phyloP scores from a whole-genome alignment of 257 asterid genomes.

The Nicotiana attenuata region DNA sequence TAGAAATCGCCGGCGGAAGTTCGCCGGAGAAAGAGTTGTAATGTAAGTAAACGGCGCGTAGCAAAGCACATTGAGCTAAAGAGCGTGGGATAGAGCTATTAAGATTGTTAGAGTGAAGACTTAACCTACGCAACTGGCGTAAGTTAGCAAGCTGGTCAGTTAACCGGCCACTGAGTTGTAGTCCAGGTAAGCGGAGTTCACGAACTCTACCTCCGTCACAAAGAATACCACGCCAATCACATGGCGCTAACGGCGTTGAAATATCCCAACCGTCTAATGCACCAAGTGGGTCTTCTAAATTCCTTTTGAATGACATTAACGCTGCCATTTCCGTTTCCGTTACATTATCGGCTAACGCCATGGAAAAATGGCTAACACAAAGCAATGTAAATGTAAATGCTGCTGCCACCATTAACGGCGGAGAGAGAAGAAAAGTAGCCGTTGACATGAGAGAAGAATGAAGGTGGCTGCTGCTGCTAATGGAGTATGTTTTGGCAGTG shows the following conservation, averaged over 20 bases:
- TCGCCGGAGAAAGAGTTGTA: conserved; percentile 46
- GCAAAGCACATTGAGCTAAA: conserved; percentile 37
- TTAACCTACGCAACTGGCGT: conserved; percentile 56
- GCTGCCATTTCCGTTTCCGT: conserved; percentile 48
- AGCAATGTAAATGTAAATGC: conserved; percentile 6
- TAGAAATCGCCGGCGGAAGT: conserved; percentile 30
- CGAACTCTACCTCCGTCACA: conserved; percentile 40
- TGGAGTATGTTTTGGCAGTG: not conserved
- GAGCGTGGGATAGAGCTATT: conserved; percentile 51
- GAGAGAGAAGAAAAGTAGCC: conserved; percentile 3
- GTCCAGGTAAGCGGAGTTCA: conserved; percentile 53
- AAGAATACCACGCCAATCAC: conserved; percentile 70
- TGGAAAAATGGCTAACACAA: not conserved
- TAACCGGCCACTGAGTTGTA: conserved; percentile 46
- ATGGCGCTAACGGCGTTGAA: conserved; percentile 50
- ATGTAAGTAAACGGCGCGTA: conserved; percentile 46
- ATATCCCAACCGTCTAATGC: conserved; percentile 45
- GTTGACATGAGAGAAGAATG: not conserved
- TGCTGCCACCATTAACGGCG: conserved; percentile 8
- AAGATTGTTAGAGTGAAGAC: conserved; percentile 49
- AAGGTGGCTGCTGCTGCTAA: not conserved
- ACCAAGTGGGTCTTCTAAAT: conserved; percentile 52
- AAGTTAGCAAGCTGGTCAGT: conserved; percentile 36
- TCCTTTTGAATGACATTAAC: conserved; percentile 31
- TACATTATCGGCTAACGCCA: conserved; percentile 12